Evolutionary conservation across 306 rosid species (phyloP), one percentile per base, ranked within the genome.

Genomic region (Amphicarpaea edgeworthii): DNA sequence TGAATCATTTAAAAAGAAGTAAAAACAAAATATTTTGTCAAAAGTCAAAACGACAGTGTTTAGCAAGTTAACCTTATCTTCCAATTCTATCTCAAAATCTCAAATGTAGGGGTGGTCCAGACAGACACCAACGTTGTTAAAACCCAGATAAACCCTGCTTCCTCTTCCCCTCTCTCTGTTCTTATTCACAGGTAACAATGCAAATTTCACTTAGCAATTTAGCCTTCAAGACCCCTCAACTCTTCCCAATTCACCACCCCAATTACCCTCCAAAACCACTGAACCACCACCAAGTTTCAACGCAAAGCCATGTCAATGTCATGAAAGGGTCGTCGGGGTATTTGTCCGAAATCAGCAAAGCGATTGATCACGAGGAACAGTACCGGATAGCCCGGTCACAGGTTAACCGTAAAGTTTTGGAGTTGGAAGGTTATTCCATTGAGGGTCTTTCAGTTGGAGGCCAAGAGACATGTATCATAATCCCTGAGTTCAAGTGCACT

Each of bases 371-470:
- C 54, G 98, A 95, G 42, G 98, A 95, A 41, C 93, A 95, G 87
- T 95, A 90, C 85, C 88, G 97, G 64, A 34, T 83, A 23, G 98
- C 98, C 34, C 80, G 91, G 34, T 80, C 90, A 5, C 97, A 87
- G 89, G 98, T 95, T 37, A 73, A 54, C 64, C 88, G 93, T 0
- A 92, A 88, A 76, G 97, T 96, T 54, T 65, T 90, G 68, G 91
- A 87, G 58, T 82, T 95, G 80, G 98, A 92, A 72, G 98, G 98
- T 40, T 85, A 69, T 58, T 23, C 88, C 8, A 87, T 95, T 28
- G 97, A 95, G 75, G 98, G 98, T 0, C 19, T 87, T 41, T 95
- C 98, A 3, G 81, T 95, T 77, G 98, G 98, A 8, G 97, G 98
- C 17, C 96, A 95, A 41, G 97, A 95, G 86, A 95, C 97, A 0